Base-by-base conservation (phyloP, 495 filamentous ascomycete genomes). In the Penicillium herquei region DNA sequence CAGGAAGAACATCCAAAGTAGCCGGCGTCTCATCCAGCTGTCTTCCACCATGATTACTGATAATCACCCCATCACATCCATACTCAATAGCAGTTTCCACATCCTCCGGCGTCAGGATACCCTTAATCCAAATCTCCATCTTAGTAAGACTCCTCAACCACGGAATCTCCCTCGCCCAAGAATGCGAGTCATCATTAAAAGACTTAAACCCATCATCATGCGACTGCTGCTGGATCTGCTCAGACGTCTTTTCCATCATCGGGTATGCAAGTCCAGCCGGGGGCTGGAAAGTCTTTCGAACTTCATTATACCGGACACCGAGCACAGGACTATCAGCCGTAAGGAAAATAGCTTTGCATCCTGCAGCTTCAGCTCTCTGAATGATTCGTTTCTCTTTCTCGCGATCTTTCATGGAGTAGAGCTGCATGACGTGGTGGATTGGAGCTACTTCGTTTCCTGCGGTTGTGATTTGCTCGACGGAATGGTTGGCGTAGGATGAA, bases 261-360 rank as follows among this genome's bases (percentile, higher is more conserved):
- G 76, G 68, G 49, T 68, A 67, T 2, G 44, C 55, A 1, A 78
- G 50, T 2, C 72, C 69, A 1, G 58, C 58, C 0, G 77, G 75
- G 0, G 70, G 51, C 10, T 59, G 51, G 46, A 80, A 78, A 10
- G 64, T 62, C 40, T 70, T 75, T 3, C 73, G 69, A 49, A 66
- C 69, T 55, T 82, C 79, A 43, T 66, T 72, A 41, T 66, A 70
- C 7, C 69, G 67, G 0, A 72, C 61, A 1, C 92, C 92, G 0
- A 92, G 84, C 3, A 91, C 84, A 2, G 91, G 88, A 3, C 90
- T 91, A 67, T 97, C 92, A 11, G 95, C 85, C 6, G 92, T 97
- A 17, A 96, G 76, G 51, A 86, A 84, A 42, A 96, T 79, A 5
- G 77, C 85, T 45, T 80, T 80, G 26, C 88, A 73, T 1, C 70